A percentile compares a stretch with the other conserved stretches of the same genome.
Conservation (phyloP, 805 yeast species). For the Cyberlindnera amylophila region DNA sequence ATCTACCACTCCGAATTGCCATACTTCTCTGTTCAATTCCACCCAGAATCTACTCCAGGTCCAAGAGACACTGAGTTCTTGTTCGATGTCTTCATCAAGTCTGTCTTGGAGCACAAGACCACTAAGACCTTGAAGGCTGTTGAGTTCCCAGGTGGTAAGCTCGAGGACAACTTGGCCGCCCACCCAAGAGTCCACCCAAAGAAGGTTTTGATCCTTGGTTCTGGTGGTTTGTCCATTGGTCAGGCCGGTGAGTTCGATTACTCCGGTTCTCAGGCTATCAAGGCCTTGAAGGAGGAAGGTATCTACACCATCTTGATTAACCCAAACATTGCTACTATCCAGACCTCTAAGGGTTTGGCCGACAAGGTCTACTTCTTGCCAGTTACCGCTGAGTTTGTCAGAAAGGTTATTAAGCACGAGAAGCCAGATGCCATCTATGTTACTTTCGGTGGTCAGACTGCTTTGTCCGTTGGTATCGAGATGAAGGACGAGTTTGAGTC, state of each 20-base stretch:
- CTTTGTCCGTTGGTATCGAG: constrained; percentile 90
- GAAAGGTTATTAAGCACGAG: constrained; percentile 92
- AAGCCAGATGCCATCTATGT: constrained; percentile 92
- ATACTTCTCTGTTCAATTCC: constrained; percentile 96
- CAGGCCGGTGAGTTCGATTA: constrained; percentile 99
- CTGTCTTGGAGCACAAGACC: constrained; percentile 62
- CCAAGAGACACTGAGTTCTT: constrained; percentile 98
- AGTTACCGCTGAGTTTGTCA: constrained; percentile 94
- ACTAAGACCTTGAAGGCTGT: constrained; percentile 63
- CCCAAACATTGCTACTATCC: constrained; percentile 96
- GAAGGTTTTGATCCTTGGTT: constrained; percentile 90
- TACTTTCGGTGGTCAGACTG: constrained; percentile 99
- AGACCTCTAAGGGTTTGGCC: constrained; percentile 91
- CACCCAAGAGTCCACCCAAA: constrained; percentile 80
- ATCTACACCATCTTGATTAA: constrained; percentile 82
- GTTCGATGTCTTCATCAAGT: constrained; percentile 85
- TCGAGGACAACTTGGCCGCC: constrained; percentile 68
- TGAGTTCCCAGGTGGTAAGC: constrained; percentile 84
- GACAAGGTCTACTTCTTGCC: constrained; percentile 95
- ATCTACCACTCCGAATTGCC: constrained; percentile 86
- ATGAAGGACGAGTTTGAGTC: constrained; percentile 97
- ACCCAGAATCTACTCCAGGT: constrained; percentile 99
- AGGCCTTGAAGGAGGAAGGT: constrained; percentile 88
- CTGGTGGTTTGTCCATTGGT: constrained; percentile 96
- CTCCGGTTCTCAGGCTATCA: constrained; percentile 96